Base-by-base conservation (phyloP, 495 filamentous ascomycete species). In the Astrothelium macrocarpum region DNA sequence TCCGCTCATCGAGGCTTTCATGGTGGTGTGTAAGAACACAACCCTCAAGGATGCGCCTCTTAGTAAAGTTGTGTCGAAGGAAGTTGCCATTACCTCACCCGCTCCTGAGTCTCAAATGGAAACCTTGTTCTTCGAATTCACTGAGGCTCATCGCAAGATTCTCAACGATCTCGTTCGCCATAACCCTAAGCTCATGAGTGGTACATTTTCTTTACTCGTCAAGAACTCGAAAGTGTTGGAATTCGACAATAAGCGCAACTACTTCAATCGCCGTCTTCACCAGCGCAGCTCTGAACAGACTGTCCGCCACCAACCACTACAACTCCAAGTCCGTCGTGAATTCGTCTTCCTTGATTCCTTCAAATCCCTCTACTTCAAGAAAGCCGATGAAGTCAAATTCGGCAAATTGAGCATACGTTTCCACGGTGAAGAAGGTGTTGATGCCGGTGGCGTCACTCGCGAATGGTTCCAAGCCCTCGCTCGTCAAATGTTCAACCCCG, bases 381-480 rank as follows among this genome's bases (percentile, higher is more conserved):
- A 78, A 26, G 90, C 88, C 29, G 89, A 95, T 46, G 94, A 99
- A 79, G 90, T 97, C 79, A 99, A 99, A 75, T 96, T 91, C 72
- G 93, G 94, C 61, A 99, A 97, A 75, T 81, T 99, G 59, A 97
- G 90, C 73, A 95, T 99, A 65, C 87, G 94, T 60, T 99, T 99
- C 84, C 88, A 91, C 71, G 90, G 90, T 25, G 94, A 99, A 78
- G 94, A 99, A 72, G 94, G 94, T 71, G 91, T 99, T 60, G 94
- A 99, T 78, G 94, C 94, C 34, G 94, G 94, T 64, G 94, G 94
- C 77, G 94, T 99, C 53, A 97, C 94, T 60, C 85, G 94, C 73
- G 94, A 99, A 81, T 99, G 94, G 94, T 99, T 99, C 82, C 92
- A 96, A 73, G 95, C 96, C 45, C 89, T 99, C 68, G 86, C 94